A percentile compares a stretch with the other conserved stretches of the same genome.
These are phyloP conservation scores for Diutina ranongensis DNA, from an alignment of 1,139 yeast species.

Conservation along the genomic window DNA sequence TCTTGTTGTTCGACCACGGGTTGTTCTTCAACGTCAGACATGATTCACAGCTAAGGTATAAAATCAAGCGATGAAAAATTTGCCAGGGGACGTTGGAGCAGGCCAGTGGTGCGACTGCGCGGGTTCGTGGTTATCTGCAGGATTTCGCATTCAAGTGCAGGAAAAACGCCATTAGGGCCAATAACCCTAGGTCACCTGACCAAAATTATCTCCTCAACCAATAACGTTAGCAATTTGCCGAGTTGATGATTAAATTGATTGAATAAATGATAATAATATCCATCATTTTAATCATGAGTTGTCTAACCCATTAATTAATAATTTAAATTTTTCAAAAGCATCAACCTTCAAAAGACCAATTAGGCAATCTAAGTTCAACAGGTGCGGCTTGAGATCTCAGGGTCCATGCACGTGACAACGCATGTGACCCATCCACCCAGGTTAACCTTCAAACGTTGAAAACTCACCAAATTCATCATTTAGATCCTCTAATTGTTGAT, in stretches of 20 bases:
- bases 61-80: not conserved
- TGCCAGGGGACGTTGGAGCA: not conserved
- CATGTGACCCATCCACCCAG: too few relatives aligned
- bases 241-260: too few relatives aligned
- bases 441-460: not conserved
- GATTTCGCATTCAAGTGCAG: not conserved
- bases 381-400: not conserved
- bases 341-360: not conserved
- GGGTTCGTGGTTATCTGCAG: not conserved
- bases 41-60: constrained; percentile 11
- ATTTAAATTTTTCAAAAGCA: not conserved
- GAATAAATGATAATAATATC: not conserved
- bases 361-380: not conserved
- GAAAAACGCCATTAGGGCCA: not conserved
- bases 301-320: not conserved
- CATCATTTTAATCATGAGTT: not conserved
- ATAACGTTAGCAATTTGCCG: not conserved
- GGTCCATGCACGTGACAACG: too few relatives aligned
- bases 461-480: constrained; percentile 5
- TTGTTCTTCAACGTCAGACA: constrained; percentile 46
- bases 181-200: constrained; percentile 5
- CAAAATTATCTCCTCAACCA: not conserved
- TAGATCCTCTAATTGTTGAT: not conserved
- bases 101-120: not conserved
- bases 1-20: constrained; percentile 57